These are phyloP conservation scores for Penstemon eatonii DNA, from an alignment of 257 asterid species.

Conservation along the genomic window DNA sequence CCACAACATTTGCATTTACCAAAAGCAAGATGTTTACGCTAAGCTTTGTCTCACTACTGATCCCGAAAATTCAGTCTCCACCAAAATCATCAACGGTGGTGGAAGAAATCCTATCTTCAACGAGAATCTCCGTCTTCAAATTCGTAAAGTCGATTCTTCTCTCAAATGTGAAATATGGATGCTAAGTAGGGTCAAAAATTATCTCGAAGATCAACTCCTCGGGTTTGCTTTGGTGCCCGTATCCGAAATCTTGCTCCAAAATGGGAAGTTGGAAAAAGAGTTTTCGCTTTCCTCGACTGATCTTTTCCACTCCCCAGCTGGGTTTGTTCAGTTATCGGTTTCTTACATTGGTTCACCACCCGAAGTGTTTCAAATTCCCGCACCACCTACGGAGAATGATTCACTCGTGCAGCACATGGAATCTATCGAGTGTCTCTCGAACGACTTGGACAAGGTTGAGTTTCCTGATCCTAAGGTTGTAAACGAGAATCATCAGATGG, in stretches of 20 bases:
- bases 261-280: slow-evolving; percentile 82
- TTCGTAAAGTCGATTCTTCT: slow-evolving; percentile 63
- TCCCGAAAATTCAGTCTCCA: slow-evolving; percentile 75
- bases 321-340: slow-evolving; percentile 79
- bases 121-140: slow-evolving; percentile 59
- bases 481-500: slow-evolving; percentile 82
- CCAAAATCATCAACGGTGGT: slow-evolving; percentile 85
- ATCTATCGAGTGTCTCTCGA: slow-evolving; percentile 34
- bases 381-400: slow-evolving; percentile 38
- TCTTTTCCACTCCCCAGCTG: slow-evolving; percentile 98
- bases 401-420: slow-evolving; percentile 36
- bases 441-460: slow-evolving; percentile 74
- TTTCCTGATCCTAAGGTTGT: slow-evolving; percentile 87
- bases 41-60: slow-evolving; percentile 79
- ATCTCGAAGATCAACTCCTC: slow-evolving; percentile 88
- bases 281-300: slow-evolving; percentile 89
- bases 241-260: slow-evolving; percentile 61
- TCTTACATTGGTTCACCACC: slow-evolving; percentile 67
- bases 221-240: slow-evolving; percentile 91
- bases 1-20: slow-evolving; percentile 95
- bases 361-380: slow-evolving; percentile 65
- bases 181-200: slow-evolving; percentile 93
- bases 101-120: slow-evolving; percentile 87
- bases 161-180: slow-evolving; percentile 96
- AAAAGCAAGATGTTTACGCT: slow-evolving; percentile 93